phyloP scores from a whole-genome alignment of 257 asterid species.

The Verbena officinalis region DNA sequence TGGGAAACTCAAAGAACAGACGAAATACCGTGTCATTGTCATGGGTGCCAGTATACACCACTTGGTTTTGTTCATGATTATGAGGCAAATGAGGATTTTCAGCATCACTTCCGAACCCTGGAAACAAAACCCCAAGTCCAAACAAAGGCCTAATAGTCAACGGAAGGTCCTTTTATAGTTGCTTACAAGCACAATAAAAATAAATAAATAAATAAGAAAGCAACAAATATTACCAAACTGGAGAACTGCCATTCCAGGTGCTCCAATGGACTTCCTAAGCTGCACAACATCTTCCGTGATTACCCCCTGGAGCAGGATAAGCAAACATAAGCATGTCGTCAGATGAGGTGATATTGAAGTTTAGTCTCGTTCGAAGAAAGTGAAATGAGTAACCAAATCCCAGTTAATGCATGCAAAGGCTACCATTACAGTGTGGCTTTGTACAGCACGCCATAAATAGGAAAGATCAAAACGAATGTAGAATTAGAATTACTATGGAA shows the following conservation, averaged over 20 bases:
- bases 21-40: conserved; percentile 90
- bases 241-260: conserved; percentile 99
- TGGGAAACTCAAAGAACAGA: conserved; percentile 21
- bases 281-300: conserved; percentile 92
- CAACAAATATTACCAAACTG: conserved; percentile 69
- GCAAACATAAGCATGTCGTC: conserved; percentile 13
- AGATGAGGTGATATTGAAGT: neutral
- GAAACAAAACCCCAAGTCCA: conserved; percentile 21
- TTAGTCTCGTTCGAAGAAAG: neutral
- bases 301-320: conserved; percentile 66
- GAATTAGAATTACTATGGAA: neutral
- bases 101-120: conserved; percentile 97
- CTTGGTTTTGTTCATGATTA: conserved; percentile 94
- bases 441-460: neutral
- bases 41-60: conserved; percentile 97
- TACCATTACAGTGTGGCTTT: neutral
- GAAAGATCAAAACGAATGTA: neutral
- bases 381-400: neutral
- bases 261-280: conserved; percentile 86
- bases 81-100: conserved; percentile 96
- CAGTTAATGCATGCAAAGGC: conserved; percentile 14
- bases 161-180: conserved; percentile 21
- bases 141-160: conserved; percentile 31
- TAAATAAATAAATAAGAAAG: neutral
- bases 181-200: conserved; percentile 24